Evolutionary conservation across 129 eudicot species (phyloP).

Genomic region (Centrapalus pauciflorus): DNA sequence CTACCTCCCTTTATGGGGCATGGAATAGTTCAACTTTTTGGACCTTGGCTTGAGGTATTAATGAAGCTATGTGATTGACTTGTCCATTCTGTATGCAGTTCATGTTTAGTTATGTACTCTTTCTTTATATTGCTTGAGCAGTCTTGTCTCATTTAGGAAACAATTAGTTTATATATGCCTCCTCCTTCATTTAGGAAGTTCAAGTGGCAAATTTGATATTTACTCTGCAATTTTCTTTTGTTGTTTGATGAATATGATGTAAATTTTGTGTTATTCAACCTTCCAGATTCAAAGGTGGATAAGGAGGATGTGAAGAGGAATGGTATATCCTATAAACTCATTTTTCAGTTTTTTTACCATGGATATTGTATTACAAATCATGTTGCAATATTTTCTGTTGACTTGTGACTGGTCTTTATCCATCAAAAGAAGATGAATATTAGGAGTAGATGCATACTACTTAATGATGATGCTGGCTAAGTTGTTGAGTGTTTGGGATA

Average conservation of each 20-base stretch:
- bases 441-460: too few relatives aligned
- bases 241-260: background rate
- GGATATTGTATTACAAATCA: background rate
- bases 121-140: background rate
- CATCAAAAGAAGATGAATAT: too few relatives aligned
- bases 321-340: constrained; percentile 37
- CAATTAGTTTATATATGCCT: background rate
- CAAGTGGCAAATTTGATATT: constrained; percentile 2
- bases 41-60: background rate
- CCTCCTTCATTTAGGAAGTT: background rate
- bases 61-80: constrained; percentile 1
- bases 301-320: constrained; percentile 49
- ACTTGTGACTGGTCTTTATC: too few relatives aligned
- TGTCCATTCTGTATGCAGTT: background rate
- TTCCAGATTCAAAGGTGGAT: constrained; percentile 56
- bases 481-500: background rate
- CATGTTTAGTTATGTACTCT: background rate
- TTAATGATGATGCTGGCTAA: background rate
- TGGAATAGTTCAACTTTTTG: too few relatives aligned
- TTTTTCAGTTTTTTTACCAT: background rate
- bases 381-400: background rate
- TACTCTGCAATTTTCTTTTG: background rate
- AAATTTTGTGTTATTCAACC: background rate
- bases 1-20: background rate
- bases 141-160: constrained; percentile 1